These are phyloP conservation scores for Eucalyptus cloeziana DNA, from an alignment of 345 rosid genomes.

Conservation along the genomic window DNA sequence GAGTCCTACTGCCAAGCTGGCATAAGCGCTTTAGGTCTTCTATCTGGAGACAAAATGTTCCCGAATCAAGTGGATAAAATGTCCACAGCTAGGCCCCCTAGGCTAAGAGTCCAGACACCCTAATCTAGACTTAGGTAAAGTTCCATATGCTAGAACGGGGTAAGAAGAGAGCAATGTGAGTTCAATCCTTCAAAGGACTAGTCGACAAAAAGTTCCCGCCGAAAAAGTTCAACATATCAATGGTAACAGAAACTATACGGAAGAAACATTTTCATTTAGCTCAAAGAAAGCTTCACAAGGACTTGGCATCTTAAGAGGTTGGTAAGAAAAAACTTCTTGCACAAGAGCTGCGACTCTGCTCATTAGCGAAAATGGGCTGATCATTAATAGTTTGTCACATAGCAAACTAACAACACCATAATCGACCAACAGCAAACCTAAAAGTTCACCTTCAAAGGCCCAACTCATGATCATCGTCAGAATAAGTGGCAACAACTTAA, in stretches of 20 bases:
- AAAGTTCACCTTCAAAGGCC: background rate
- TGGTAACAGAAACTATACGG: background rate
- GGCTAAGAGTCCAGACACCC: background rate
- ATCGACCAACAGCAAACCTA: background rate
- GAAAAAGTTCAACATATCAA: background rate
- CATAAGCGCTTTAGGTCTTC: slow-evolving; percentile 12
- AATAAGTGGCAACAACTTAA: background rate
- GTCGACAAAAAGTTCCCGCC: background rate
- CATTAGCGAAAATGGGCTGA: background rate
- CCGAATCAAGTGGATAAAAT: background rate
- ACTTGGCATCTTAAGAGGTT: background rate
- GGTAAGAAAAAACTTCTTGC: background rate
- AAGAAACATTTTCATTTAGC: background rate
- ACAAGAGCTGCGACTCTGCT: background rate
- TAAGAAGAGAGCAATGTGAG: background rate
- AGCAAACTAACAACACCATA: background rate
- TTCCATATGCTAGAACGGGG: background rate
- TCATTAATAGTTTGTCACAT: background rate
- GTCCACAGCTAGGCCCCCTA: background rate
- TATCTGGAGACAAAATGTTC: background rate
- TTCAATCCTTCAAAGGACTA: background rate
- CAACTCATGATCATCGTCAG: background rate
- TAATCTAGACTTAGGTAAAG: background rate
- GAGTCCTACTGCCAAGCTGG: slow-evolving; percentile 20
- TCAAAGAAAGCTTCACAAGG: background rate